Conservation (phyloP, 2,329 filamentous ascomycete genomes). For the Colletotrichum chrysophilum region DNA sequence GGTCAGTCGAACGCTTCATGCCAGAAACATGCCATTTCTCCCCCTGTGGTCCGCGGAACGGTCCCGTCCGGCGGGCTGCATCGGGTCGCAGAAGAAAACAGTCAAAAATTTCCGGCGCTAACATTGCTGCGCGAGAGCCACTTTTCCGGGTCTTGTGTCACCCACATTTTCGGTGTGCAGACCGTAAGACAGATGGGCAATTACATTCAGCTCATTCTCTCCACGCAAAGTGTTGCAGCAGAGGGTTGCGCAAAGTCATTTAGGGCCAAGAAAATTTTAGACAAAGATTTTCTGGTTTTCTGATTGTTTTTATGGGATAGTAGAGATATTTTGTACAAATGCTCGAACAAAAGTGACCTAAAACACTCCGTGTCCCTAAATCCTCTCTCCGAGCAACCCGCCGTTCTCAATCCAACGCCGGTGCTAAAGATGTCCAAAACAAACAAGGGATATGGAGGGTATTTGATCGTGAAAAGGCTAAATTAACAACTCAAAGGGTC, state of each 20-base stretch:
- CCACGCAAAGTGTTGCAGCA: background rate
- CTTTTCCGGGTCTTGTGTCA: background rate
- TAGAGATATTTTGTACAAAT: background rate
- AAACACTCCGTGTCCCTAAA: background rate
- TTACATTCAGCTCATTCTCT: fast-evolving
- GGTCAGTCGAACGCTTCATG: background rate
- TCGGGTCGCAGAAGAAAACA: background rate
- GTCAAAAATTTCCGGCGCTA: background rate
- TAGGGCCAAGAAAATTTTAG: fast-evolving
- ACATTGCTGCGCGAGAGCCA: background rate
- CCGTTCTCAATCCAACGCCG: background rate
- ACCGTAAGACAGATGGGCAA: background rate
- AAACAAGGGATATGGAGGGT: constrained; percentile 13
- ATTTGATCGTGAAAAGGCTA: background rate
- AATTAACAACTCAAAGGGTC: background rate
- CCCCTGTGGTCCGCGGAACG: background rate
- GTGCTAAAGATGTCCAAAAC: background rate
- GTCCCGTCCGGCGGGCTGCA: background rate
- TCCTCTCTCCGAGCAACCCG: background rate
- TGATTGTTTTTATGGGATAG: background rate
- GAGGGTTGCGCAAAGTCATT: fast-evolving
- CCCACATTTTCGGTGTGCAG: background rate
- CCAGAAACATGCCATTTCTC: background rate
- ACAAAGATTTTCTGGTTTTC: background rate
- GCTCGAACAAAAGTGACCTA: background rate